Evolutionary conservation across 257 asterid genomes (phyloP).

Genomic region (Penstemon barbatus): DNA sequence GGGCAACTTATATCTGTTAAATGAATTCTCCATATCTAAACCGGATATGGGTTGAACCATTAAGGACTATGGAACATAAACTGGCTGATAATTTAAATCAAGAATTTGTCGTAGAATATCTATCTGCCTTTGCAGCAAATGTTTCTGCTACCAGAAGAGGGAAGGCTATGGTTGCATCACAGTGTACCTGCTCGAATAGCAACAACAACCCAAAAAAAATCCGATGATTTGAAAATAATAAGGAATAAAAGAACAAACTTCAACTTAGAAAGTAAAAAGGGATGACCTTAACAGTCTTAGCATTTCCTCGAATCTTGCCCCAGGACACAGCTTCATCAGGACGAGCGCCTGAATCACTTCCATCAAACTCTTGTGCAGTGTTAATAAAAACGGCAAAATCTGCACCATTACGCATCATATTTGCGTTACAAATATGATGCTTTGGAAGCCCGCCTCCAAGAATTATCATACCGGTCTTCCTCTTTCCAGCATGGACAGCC

Average conservation of each 20-base stretch:
- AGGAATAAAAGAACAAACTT: neutral
- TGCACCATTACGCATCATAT: conserved; percentile 98
- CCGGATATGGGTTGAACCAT: too few species aligned
- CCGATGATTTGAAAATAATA: neutral
- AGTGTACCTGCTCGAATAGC: conserved; percentile 63
- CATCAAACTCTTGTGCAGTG: conserved; percentile 95
- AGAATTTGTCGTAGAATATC: conserved; percentile 23
- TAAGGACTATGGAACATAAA: too few species aligned
- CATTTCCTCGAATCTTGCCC: conserved; percentile 95
- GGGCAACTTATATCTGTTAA: neutral
- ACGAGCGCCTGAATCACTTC: conserved; percentile 97
- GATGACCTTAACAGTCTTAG: conserved; percentile 83
- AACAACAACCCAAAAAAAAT: neutral
- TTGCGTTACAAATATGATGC: conserved; percentile 95
- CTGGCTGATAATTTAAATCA: conserved; percentile 13
- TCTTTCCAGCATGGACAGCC: conserved; percentile 77
- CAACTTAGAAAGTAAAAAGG: neutral
- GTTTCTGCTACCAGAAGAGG: conserved; percentile 89
- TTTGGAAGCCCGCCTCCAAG: conserved; percentile 97
- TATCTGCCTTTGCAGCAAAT: conserved; percentile 55
- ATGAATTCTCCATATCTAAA: neutral
- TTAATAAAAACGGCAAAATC: conserved; percentile 83
- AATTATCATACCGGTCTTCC: conserved; percentile 83
- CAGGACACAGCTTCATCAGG: conserved; percentile 99
- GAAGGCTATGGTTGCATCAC: conserved; percentile 92